Conservation (phyloP, 2,329 filamentous ascomycete genomes). For the Penicillium sp. region DNA sequence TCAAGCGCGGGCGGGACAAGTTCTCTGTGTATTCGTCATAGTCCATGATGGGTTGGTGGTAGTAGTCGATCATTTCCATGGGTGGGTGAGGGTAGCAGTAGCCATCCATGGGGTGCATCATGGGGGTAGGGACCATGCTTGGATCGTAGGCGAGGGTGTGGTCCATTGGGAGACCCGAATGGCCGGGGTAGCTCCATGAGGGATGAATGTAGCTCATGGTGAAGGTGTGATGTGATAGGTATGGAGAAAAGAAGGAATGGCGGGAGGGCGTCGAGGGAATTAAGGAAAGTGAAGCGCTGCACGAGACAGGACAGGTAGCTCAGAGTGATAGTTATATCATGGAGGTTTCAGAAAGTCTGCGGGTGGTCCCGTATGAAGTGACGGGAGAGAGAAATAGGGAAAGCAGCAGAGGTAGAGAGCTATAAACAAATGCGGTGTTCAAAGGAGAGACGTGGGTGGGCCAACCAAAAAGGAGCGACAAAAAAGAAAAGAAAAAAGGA, state of each 20-base stretch:
- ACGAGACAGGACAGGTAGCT: neutral
- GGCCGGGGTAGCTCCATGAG: slow-evolving; percentile 36
- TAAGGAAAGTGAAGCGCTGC: slow-evolving; percentile 3
- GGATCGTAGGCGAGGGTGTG: slow-evolving; percentile 38
- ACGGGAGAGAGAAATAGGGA: neutral
- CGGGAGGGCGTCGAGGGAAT: slow-evolving; percentile 3
- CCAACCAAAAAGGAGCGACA: slow-evolving; percentile 22
- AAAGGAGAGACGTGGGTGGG: slow-evolving; percentile 26
- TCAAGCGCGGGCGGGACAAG: slow-evolving; percentile 50
- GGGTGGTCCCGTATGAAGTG: slow-evolving; percentile 1
- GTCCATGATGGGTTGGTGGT: slow-evolving; percentile 43
- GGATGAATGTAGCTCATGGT: slow-evolving; percentile 43
- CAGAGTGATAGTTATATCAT: neutral
- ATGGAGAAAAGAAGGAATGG: slow-evolving; percentile 3
- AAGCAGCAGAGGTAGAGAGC: slow-evolving; percentile 20
- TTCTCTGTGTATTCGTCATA: slow-evolving; percentile 51
- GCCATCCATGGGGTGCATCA: slow-evolving; percentile 41
- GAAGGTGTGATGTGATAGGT: slow-evolving; percentile 1
- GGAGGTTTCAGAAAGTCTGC: neutral
- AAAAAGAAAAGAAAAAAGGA: slow-evolving; percentile 22
- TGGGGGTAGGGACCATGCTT: slow-evolving; percentile 37
- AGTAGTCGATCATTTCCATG: slow-evolving; percentile 46
- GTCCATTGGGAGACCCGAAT: slow-evolving; percentile 38
- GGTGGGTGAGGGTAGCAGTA: slow-evolving; percentile 39
- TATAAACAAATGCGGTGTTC: slow-evolving; percentile 14